Evolutionary conservation across 2,329 filamentous ascomycete species (phyloP).

Genomic region (Xylariaceae sp.): DNA sequence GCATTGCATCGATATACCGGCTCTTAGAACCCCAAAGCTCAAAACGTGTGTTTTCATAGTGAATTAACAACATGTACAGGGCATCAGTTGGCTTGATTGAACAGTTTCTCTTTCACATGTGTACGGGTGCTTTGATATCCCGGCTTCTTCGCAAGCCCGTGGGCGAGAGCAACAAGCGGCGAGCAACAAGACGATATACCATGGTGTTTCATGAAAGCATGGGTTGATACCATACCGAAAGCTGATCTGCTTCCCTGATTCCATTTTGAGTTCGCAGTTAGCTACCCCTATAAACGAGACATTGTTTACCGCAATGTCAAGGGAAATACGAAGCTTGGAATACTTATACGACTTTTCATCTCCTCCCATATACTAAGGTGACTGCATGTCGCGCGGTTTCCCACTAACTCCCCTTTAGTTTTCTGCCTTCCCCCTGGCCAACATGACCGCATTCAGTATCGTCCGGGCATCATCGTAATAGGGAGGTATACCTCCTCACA

Average conservation of each 20-base stretch:
- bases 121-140: no score
- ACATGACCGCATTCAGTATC: conserved; percentile 9
- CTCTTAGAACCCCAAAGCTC: background rate
- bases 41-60: background rate
- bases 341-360: conserved; percentile 14
- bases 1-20: background rate
- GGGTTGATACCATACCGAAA: background rate
- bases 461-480: conserved; percentile 13
- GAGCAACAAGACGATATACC: background rate
- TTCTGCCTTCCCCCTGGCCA: conserved; percentile 22
- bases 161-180: background rate
- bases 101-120: background rate
- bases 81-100: background rate
- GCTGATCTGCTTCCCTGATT: background rate
- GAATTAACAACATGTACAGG: background rate
- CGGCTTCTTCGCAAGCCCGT: no score
- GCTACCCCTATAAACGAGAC: background rate
- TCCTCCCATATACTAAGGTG: conserved; percentile 8
- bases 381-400: conserved; percentile 7
- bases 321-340: background rate
- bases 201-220: background rate
- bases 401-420: conserved; percentile 22
- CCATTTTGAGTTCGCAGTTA: conserved; percentile 2
- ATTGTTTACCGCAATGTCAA: background rate
- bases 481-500: conserved; percentile 11